Base-by-base conservation (phyloP, 2,329 filamentous ascomycete species). In the Penicillium paneum region DNA sequence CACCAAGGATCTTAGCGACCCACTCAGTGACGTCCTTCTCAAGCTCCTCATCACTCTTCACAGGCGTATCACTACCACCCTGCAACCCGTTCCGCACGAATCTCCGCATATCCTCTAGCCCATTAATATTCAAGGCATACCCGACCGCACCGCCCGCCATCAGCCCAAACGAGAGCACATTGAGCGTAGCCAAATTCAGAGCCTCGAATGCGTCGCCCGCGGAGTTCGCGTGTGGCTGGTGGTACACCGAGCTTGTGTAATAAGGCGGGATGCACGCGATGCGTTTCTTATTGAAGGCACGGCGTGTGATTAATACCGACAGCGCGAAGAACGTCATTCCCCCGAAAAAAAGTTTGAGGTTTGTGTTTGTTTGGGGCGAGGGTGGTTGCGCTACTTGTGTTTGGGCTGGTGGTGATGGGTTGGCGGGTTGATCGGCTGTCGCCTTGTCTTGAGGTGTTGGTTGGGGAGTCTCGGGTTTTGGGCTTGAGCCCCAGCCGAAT, bases 141-240 rank as follows among this genome's bases (percentile, higher is more conserved):
- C 90, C 78, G 11, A 86, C 72, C 0, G 88, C 91, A 3, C 93
- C 94, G 0, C 83, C 80, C 8, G 82, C 74, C 81, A 95, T 84
- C 71, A 96, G 84, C 0, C 81, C 86, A 46, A 94, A 83, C 64
- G 86, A 89, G 31, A 86, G 67, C 12, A 94, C 90, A 65, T 96
- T 96, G 63, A 97, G 81, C 0, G 92, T 96, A 0, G 93, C 94
- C 34, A 97, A 78, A 45, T 87, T 89, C 21, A 99, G 78, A 0
- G 93, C 93, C 73, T 96, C 89, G 32, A 88, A 75, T 0, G 93
- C 93, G 59, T 97, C 87, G 36, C 88, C 70, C 1, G 84, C 81
- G 8, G 86, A 85, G 66, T 87, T 87, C 28, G 84, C 79, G 13
- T 69, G 60, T 1, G 71, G 73, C 38, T 73, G 66, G 61, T 74